Evolutionary conservation across 2,329 filamentous ascomycete species (phyloP), one percentile per base, ranked within the genome.

Genomic region (Metarhizium rileyi): DNA sequence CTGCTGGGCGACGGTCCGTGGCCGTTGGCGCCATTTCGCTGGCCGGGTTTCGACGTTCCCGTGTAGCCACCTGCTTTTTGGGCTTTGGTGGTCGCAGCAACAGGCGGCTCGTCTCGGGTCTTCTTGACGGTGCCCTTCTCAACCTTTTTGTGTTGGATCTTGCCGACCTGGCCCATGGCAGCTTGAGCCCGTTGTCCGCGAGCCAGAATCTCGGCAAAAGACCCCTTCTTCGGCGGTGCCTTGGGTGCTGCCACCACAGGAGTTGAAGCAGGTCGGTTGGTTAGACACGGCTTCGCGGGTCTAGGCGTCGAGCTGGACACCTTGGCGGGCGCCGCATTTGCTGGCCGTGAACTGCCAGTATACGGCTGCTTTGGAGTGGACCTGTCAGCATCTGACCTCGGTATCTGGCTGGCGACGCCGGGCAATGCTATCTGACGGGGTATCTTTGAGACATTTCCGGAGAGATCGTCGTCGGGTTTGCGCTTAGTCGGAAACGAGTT

Each of bases 131-230:
- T 68, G n/a, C 75, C 66, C 59, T 81, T 84, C 57, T 86, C 84
- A 2, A 82, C 77, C 20, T 83, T 75, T 62, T 88, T 88, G 65
- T 89, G 84, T 61, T 87, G 85, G 56, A 89, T 87, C 57, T 80
- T 81, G 49, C 84, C 84, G 23, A 84, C 74, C 56, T 77, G 76
- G n/a, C 72, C 76, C 70, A 80, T 77, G 38, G 69, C 71, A 36
- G 70, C 72, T 59, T 86, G 80, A 12, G 80, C 83, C 53, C 80
- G 79, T 59, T 86, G 81, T 28, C 81, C 87, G 56, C 84, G 77
- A 49, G 83, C 83, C 67, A 90, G 75, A 52, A 89, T 84, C 59
- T 89, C 85, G 35, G 82, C 79, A 63, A 81, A 90, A 0, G 83
- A 86, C 2, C 84, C 83, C 60, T 85, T 87, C 65, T 88, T 88